Conservation (phyloP, 352 stramenopile species). For the Globisporangium parvum region DNA sequence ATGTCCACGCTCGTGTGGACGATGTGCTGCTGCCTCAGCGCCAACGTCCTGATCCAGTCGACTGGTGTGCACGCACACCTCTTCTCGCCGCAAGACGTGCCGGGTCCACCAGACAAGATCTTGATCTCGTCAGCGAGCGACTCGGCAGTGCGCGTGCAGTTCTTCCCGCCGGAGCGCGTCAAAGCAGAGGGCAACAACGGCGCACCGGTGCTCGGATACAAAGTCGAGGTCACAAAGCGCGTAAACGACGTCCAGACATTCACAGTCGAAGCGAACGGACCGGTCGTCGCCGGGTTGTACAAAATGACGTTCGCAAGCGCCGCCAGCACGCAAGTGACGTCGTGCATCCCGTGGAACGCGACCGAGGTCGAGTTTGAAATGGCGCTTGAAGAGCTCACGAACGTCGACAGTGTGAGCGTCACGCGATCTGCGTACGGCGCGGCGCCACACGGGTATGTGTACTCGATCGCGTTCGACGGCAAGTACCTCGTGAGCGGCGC, state of each 20-base stretch:
- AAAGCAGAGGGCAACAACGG: conserved; percentile 69
- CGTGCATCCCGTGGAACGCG: conserved; percentile 69
- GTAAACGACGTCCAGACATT: conserved; percentile 72
- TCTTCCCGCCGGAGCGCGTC: conserved; percentile 39
- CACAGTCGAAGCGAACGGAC: conserved; percentile 46
- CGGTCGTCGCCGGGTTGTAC: conserved; percentile 46
- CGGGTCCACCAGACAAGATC: conserved; percentile 52
- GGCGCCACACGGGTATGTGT: conserved; percentile 54
- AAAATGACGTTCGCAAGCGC: conserved; percentile 49
- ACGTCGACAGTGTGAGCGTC: conserved; percentile 60
- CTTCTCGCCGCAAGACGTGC: conserved; percentile 61
- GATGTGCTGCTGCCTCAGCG: not conserved
- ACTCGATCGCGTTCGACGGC: conserved; percentile 67
- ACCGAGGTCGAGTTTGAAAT: conserved; percentile 58
- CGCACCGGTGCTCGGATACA: conserved; percentile 69
- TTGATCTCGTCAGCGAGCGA: conserved; percentile 41
- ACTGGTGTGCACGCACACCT: conserved; percentile 18
- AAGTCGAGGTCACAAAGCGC: conserved; percentile 63
- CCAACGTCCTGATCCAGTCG: not conserved
- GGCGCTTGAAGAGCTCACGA: conserved; percentile 58
- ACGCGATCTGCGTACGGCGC: conserved; percentile 36
- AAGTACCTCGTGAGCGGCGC: conserved; percentile 47
- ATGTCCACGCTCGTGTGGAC: conserved; percentile 1
- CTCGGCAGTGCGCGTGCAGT: conserved; percentile 55
- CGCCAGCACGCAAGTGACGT: conserved; percentile 22